These are phyloP conservation scores for Ganoderma meredithae DNA, from an alignment of 1,284 basidiomycete species.

Conservation along the genomic window DNA sequence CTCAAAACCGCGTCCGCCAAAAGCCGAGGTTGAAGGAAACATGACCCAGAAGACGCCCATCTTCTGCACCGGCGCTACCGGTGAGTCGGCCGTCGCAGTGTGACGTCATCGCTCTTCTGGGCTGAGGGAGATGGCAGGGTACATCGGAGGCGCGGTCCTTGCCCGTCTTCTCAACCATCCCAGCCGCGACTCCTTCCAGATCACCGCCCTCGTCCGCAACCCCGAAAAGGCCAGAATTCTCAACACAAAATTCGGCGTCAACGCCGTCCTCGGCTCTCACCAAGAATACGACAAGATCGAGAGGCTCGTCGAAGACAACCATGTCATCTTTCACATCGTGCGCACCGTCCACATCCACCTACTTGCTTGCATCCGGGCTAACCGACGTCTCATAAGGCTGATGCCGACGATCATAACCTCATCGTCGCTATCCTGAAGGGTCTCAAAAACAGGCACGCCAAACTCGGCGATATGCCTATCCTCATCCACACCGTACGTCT, in stretches of 20 bases:
- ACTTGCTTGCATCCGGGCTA: slow-evolving; percentile 12
- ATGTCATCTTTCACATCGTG: slow-evolving; percentile 39
- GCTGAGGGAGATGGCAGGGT: slow-evolving; percentile 32
- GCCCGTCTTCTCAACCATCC: slow-evolving; percentile 36
- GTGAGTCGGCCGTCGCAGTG: slow-evolving; percentile 17
- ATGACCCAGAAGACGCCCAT: slow-evolving; percentile 25
- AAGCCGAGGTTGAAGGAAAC: neutral
- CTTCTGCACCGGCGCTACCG: slow-evolving; percentile 35
- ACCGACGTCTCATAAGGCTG: slow-evolving; percentile 43
- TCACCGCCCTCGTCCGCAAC: slow-evolving; percentile 35
- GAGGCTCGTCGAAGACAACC: slow-evolving; percentile 32
- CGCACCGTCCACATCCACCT: slow-evolving; percentile 34
- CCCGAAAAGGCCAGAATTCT: slow-evolving; percentile 39
- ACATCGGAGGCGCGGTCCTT: slow-evolving; percentile 39
- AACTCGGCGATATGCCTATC: slow-evolving; percentile 49
- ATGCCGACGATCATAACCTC: slow-evolving; percentile 49
- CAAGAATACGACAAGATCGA: slow-evolving; percentile 36
- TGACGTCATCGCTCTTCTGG: neutral
- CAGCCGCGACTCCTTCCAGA: slow-evolving; percentile 30
- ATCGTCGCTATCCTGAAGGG: slow-evolving; percentile 52
- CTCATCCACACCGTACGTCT: slow-evolving; percentile 57
- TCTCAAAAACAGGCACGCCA: slow-evolving; percentile 49
- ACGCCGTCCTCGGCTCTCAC: slow-evolving; percentile 37
- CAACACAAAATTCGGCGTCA: slow-evolving; percentile 36
- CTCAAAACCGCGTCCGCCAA: neutral